phyloP scores from a whole-genome alignment of 257 asterid species.

The Lithospermum erythrorhizon region DNA sequence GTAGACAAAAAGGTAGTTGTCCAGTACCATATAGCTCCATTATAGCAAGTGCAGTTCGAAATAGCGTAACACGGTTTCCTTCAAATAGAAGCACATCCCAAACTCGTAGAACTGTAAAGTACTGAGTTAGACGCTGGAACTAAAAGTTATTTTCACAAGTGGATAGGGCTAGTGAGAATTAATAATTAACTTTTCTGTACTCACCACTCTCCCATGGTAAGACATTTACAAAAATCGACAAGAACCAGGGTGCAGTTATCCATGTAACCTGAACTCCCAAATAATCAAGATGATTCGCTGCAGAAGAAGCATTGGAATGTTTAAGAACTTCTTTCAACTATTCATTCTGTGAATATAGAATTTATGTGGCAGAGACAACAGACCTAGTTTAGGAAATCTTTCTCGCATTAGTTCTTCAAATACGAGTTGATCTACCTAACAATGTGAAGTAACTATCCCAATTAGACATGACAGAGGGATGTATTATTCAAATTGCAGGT shows the following conservation, averaged over 20 bases:
- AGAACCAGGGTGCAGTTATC: slow-evolving; percentile 90
- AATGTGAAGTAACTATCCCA: slow-evolving; percentile 6
- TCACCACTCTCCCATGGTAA: slow-evolving; percentile 98
- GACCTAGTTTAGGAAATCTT: slow-evolving; percentile 82
- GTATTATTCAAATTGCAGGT: background rate
- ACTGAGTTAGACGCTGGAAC: slow-evolving; percentile 6
- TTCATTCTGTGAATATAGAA: background rate
- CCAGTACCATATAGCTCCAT: slow-evolving; percentile 84
- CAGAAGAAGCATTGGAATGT: slow-evolving; percentile 10
- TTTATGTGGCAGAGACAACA: too few relatives aligned
- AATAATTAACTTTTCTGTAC: slow-evolving; percentile 6
- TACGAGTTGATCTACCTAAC: slow-evolving; percentile 86
- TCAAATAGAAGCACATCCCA: slow-evolving; percentile 95
- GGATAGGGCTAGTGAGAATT: background rate
- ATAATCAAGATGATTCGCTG: slow-evolving; percentile 87
- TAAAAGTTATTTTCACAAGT: background rate
- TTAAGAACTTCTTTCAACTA: slow-evolving; percentile 7
- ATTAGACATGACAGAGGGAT: background rate
- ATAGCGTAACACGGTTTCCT: slow-evolving; percentile 93
- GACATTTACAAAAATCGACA: slow-evolving; percentile 70
- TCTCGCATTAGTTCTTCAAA: slow-evolving; percentile 90
- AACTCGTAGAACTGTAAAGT: slow-evolving; percentile 65
- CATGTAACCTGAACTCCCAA: slow-evolving; percentile 92
- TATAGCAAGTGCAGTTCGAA: slow-evolving; percentile 87
- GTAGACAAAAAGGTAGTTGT: background rate